Base-by-base conservation (phyloP, 2,329 filamentous ascomycete species). In the Ceratocystis eucalypticola region DNA sequence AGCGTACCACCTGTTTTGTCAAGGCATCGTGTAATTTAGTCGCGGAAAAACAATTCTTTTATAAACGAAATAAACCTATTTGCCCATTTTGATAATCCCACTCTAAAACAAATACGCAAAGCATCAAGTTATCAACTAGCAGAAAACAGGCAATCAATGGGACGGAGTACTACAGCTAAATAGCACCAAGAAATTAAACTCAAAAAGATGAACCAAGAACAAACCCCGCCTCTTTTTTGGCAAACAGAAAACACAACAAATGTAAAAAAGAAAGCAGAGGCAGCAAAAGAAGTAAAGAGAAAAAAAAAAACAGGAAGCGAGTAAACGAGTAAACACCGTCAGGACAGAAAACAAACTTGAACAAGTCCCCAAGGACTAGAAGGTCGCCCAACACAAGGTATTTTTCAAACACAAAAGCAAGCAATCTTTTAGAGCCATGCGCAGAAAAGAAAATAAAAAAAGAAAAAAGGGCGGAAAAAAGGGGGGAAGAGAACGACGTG, bases 321-420 rank as follows among this genome's bases (percentile, higher is more conserved):
- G 37, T 12, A 41, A 41, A 12, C 37, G 37, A 15, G 37, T 12
- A 41, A 41, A 50, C 63, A 62, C 46, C 55, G 20, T 57, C n/a
- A 65, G 55, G 63, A 41, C 55, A 62, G 2, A 63, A 65, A 41
- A 62, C 28, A 67, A 41, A 44, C 33, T 55, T 41, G 41, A 62
- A 46, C 50, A 22, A 50, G 53, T 57, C 50, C 63, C 15, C 55
- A 50, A 59, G 55, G 64, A 44, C 64, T 15, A 15, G 41, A 46
- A 62, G 45, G 48, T 41, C 59, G 61, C 33, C 44, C 28, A 62
- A 46, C 44, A 48, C 20, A 62, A 62, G 12, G 28, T 44, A 50
- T 63, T 50, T 45, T 48, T 44, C 41, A 30, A 63, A 37, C 55
- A 50, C 22, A 63, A 48, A 46, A 50, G 46, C 62, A 63, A 37